Evolutionary conservation across 306 rosid genomes (phyloP), one percentile per base, ranked within the genome.

Genomic region (Lathyrus tuberosus): DNA sequence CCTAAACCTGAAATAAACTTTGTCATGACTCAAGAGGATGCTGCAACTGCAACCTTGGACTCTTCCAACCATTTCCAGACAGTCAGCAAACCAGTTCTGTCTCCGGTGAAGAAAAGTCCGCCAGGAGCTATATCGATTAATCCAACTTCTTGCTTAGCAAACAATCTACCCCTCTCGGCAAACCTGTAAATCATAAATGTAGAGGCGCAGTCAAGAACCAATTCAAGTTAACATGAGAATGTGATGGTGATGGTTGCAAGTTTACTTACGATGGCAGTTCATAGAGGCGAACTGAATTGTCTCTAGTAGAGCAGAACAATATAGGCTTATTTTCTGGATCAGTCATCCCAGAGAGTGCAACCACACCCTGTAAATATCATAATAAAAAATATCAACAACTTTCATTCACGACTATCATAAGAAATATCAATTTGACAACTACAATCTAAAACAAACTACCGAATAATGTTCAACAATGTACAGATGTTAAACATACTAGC

Each of bases 191-290:
- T 62, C 41, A 30, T 35, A 17, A 52, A 53, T 20, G 46, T n/a
- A 51, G 22, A 53, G 15, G 15, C 44, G 31, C 44, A 8, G 4
- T 0, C 0, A 67, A 9, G 13, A 33, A 7, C 42, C 6, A 6
- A 10, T 17, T 20, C 16, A 13, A 38, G 13, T 11, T 54, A 37
- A 18, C 6, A 35, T 35, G 1, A 35, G 40, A 35, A 35, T 7
- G 40, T 35, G 40, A 35, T 33, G 38, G 38, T 33, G 38, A 6
- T 35, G 40, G 10, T 35, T 35, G 11, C 17, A 4, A 14, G 35
- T 61, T 59, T 3, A 85, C 91, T 75, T 49, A 82, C 86, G 72
- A 78, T 69, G 91, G 85, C 37, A 86, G 54, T 66, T 82, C 89
- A 22, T 78, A 80, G 26, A 86, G 5, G 3, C 53, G 30, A 43